These are phyloP conservation scores for Combretum micranthum DNA, from an alignment of 345 rosid genomes.

Conservation along the genomic window DNA sequence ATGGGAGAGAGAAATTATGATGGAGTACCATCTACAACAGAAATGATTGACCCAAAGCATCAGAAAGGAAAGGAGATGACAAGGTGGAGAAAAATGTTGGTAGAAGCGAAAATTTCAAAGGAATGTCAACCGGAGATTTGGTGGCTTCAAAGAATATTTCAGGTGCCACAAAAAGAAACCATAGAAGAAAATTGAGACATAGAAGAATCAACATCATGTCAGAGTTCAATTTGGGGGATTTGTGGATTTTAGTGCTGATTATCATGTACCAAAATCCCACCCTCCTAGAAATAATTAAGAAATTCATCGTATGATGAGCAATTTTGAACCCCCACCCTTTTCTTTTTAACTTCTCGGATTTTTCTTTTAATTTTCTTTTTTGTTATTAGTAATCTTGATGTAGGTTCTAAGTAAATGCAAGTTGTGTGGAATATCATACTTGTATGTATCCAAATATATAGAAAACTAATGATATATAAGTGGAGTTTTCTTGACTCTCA, in stretches of 20 bases:
- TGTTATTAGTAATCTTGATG: neutral
- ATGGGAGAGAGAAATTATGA: slow-evolving; percentile 8
- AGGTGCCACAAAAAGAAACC: slow-evolving; percentile 14
- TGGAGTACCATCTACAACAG: slow-evolving; percentile 4
- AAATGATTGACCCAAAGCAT: slow-evolving; percentile 5
- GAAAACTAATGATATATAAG: slow-evolving; percentile 9
- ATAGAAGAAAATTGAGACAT: slow-evolving; percentile 9
- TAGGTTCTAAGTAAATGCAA: slow-evolving; percentile 11
- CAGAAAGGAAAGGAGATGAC: slow-evolving; percentile 21
- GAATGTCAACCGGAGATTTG: neutral
- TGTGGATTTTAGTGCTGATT: slow-evolving; percentile 47
- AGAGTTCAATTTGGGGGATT: slow-evolving; percentile 23
- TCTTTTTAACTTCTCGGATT: slow-evolving; percentile 7
- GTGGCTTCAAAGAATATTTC: neutral
- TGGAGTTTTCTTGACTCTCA: neutral
- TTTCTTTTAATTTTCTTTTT: slow-evolving; percentile 5
- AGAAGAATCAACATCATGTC: neutral
- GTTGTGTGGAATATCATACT: slow-evolving; percentile 16
- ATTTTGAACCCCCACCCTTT: neutral
- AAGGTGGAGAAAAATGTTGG: slow-evolving; percentile 9
- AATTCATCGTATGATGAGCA: slow-evolving; percentile 4
- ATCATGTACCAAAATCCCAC: slow-evolving; percentile 41
- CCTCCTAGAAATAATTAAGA: slow-evolving; percentile 50
- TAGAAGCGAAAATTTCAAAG: slow-evolving; percentile 7
- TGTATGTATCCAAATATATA: slow-evolving; percentile 20